Evolutionary conservation across 2,329 filamentous ascomycete genomes (phyloP).

Genomic region (Exophiala aquamarina): DNA sequence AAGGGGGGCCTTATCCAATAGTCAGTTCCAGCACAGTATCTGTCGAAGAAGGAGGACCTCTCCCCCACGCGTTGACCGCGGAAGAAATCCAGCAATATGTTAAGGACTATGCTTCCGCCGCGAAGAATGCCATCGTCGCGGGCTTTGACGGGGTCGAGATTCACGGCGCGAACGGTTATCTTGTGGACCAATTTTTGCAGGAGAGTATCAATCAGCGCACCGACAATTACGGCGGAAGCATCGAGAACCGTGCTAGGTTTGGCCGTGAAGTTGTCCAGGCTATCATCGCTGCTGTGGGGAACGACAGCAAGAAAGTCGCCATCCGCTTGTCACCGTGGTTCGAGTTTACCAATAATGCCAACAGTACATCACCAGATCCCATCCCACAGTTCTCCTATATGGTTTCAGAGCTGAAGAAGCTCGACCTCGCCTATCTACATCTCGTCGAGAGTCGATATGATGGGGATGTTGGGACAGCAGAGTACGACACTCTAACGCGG

Average conservation of each 20-base stretch:
- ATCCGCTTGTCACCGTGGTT: constrained; percentile 48
- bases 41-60: constrained; percentile 6
- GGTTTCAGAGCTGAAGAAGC: constrained; percentile 47
- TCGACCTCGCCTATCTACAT: constrained; percentile 59
- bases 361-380: constrained; percentile 48
- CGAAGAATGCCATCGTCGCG: constrained; percentile 52
- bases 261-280: constrained; percentile 54
- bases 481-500: constrained; percentile 1
- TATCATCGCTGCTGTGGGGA: constrained; percentile 45
- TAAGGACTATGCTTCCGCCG: constrained; percentile 41
- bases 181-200: constrained; percentile 55
- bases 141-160: constrained; percentile 57
- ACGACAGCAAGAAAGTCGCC: constrained; percentile 42
- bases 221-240: constrained; percentile 51
- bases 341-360: constrained; percentile 42
- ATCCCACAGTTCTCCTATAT: constrained; percentile 60
- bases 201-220: constrained; percentile 51
- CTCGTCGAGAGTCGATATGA: constrained; percentile 46
- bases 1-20: constrained; percentile 7
- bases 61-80: constrained; percentile 34
- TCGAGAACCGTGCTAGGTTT: constrained; percentile 55
- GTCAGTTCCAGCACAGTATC: constrained; percentile 11
- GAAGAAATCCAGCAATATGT: constrained; percentile 40
- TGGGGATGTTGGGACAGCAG: background rate
- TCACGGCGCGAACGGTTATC: constrained; percentile 59